Evolutionary conservation across 2,329 filamentous ascomycete genomes (phyloP).

Genomic region (Xylariaceae sp.): DNA sequence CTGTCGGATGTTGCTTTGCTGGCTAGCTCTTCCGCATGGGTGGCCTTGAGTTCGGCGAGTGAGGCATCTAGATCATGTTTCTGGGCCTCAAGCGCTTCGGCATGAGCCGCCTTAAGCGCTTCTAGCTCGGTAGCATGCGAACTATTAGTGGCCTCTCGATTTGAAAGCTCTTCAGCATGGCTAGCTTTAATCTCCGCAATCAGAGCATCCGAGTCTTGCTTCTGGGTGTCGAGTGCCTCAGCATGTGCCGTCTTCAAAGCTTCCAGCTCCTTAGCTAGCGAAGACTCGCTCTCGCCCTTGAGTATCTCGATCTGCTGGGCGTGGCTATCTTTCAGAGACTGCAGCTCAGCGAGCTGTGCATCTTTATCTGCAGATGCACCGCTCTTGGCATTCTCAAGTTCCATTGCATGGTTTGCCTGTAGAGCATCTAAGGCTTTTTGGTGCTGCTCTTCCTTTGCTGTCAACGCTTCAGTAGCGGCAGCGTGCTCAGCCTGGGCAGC

Average conservation of each 20-base stretch:
- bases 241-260: conserved; percentile 31
- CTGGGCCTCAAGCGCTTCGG: conserved; percentile 19
- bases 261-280: conserved; percentile 37
- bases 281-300: conserved; percentile 37
- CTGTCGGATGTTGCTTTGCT: conserved; percentile 18
- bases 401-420: conserved; percentile 53
- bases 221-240: conserved; percentile 30
- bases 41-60: conserved; percentile 24
- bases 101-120: conserved; percentile 30
- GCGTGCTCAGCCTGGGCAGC: conserved; percentile 19
- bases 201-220: conserved; percentile 30
- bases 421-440: conserved; percentile 52
- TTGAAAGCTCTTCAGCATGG: conserved; percentile 27
- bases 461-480: conserved; percentile 40
- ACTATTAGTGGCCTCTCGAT: conserved; percentile 31
- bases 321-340: conserved; percentile 51
- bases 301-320: conserved; percentile 43
- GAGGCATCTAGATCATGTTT: conserved; percentile 13
- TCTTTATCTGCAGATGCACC: conserved; percentile 46
- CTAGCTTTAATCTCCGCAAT: conserved; percentile 24
- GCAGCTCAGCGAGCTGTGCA: conserved; percentile 44
- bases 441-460: conserved; percentile 48
- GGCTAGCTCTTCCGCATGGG: conserved; percentile 21
- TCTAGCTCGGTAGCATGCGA: conserved; percentile 29
- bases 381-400: conserved; percentile 53